Conservation (phyloP, 176 grass and related monocot genomes). For the Triticum aestivum region IWGSC_CS_RefSeq_v2.1 NC_057811.1:25572743-25573242, state of each 20-base stretch:
- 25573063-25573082: slow-evolving; percentile 55
- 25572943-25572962: slow-evolving; percentile 52
- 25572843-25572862: slow-evolving; percentile 74
- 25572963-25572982: slow-evolving; percentile 94
- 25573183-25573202: slow-evolving; percentile 39
- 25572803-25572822: slow-evolving; percentile 67
- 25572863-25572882: slow-evolving; percentile 66
- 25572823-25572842: slow-evolving; percentile 46
- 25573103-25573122: slow-evolving; percentile 47
- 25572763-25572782: slow-evolving; percentile 52
- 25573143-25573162: slow-evolving; percentile 25
- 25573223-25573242: slow-evolving; percentile 17
- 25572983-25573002: slow-evolving; percentile 70
- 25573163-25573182: slow-evolving; percentile 68
- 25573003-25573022: slow-evolving; percentile 85
- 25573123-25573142: slow-evolving; percentile 38
- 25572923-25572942: slow-evolving; percentile 44
- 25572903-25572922: slow-evolving; percentile 55
- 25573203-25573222: slow-evolving; percentile 50
- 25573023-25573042: slow-evolving; percentile 99
- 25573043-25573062: slow-evolving; percentile 47
- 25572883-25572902: slow-evolving; percentile 74
- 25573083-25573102: slow-evolving; percentile 61
- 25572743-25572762: slow-evolving; percentile 74
- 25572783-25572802: slow-evolving; percentile 51